These are phyloP conservation scores for Hypericum perforatum DNA, from an alignment of 345 rosid species.

Conservation along the genomic window DNA sequence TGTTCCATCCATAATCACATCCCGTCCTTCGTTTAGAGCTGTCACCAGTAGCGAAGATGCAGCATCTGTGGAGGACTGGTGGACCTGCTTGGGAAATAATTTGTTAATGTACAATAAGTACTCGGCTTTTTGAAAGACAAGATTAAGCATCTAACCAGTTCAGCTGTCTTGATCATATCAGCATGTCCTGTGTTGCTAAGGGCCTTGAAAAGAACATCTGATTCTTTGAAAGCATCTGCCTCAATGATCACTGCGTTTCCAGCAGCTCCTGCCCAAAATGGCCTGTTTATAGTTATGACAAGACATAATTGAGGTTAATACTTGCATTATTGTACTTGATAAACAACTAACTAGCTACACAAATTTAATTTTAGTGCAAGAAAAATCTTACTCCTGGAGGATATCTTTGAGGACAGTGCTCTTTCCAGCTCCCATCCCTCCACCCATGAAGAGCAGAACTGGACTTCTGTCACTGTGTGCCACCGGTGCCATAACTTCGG, in stretches of 20 bases:
- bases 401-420: slow-evolving; percentile 94
- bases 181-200: slow-evolving; percentile 74
- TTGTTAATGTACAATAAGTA: too few species aligned
- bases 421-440: slow-evolving; percentile 99
- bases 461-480: slow-evolving; percentile 78
- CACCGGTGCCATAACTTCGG: slow-evolving; percentile 87
- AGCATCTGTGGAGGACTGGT: slow-evolving; percentile 91
- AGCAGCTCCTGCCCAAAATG: slow-evolving; percentile 80
- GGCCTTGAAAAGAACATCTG: slow-evolving; percentile 87
- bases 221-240: slow-evolving; percentile 93
- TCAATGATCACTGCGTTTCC: slow-evolving; percentile 72
- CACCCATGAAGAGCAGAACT: slow-evolving; percentile 87
- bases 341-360: too few species aligned
- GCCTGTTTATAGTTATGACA: slow-evolving; percentile 29
- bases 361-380: too few species aligned
- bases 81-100: slow-evolving; percentile 40
- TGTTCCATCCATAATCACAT: slow-evolving; percentile 94
- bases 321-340: too few species aligned
- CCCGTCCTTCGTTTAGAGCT: slow-evolving; percentile 84
- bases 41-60: slow-evolving; percentile 91
- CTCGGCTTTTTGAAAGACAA: too few species aligned
- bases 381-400: slow-evolving; percentile 58
- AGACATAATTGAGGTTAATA: too few species aligned
- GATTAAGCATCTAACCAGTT: slow-evolving; percentile 37
- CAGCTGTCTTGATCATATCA: slow-evolving; percentile 85